phyloP scores from a whole-genome alignment of 1,139 yeast species.

The Pichia sp. region DNA sequence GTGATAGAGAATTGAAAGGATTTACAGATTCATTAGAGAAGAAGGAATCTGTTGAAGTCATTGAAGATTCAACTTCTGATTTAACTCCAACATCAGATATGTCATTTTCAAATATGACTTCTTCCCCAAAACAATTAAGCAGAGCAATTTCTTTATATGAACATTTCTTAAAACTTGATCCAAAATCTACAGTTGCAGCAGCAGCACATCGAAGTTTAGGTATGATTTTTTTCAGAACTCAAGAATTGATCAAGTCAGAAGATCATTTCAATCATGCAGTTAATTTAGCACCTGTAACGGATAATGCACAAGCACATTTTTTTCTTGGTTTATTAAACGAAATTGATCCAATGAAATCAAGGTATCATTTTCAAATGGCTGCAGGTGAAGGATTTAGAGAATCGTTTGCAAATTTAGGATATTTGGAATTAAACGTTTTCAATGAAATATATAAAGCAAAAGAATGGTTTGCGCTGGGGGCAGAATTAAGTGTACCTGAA shows the following conservation, averaged over 20 bases:
- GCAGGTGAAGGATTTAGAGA: constrained; percentile 75
- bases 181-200: constrained; percentile 53
- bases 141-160: constrained; percentile 57
- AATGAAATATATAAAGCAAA: constrained; percentile 47
- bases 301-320: constrained; percentile 63
- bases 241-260: constrained; percentile 48
- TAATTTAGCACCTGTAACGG: constrained; percentile 50
- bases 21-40: constrained; percentile 5
- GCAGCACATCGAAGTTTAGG: constrained; percentile 75
- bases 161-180: constrained; percentile 50
- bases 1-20: constrained; percentile 35
- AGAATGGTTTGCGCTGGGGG: constrained; percentile 83
- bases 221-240: constrained; percentile 48
- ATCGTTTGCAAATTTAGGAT: constrained; percentile 70
- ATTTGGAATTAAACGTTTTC: constrained; percentile 65
- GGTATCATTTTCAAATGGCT: constrained; percentile 67
- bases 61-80: neutral
- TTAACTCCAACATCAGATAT: constrained; percentile 14
- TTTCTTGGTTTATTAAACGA: constrained; percentile 68
- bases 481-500: constrained; percentile 54
- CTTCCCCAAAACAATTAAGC: constrained; percentile 33
- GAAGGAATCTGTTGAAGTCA: neutral
- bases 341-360: constrained; percentile 50
- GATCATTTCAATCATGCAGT: constrained; percentile 56
- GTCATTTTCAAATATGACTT: constrained; percentile 14